These are phyloP conservation scores for Podospora fimiseda DNA, from an alignment of 495 filamentous ascomycete species.

Conservation along the genomic window DNA sequence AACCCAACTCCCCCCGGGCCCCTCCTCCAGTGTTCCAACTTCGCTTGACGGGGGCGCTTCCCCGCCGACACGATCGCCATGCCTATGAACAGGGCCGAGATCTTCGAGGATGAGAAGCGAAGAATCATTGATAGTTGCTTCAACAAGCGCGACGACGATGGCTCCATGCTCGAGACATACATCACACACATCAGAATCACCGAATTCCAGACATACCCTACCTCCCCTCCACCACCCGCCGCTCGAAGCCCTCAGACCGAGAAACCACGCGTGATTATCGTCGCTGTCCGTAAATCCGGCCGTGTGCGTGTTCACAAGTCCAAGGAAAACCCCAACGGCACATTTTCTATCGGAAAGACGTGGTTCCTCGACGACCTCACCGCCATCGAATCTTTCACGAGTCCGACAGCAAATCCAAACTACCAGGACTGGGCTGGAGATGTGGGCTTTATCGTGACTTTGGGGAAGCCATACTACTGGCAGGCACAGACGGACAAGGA, in stretches of 20 bases:
- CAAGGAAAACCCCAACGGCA: constrained; percentile 85
- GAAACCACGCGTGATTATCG: constrained; percentile 83
- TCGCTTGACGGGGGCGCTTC: constrained; percentile 20
- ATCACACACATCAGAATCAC: constrained; percentile 91
- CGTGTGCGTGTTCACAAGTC: constrained; percentile 94
- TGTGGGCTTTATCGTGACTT: constrained; percentile 78
- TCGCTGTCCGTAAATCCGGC: constrained; percentile 86
- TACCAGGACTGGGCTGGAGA: constrained; percentile 70
- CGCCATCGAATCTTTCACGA: constrained; percentile 69
- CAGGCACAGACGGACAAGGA: constrained; percentile 85
- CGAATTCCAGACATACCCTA: constrained; percentile 80
- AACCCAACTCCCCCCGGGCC: constrained; percentile 9
- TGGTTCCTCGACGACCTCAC: constrained; percentile 89
- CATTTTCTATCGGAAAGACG: constrained; percentile 96
- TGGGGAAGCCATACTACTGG: constrained; percentile 97
- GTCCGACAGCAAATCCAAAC: constrained; percentile 55
- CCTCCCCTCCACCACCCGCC: constrained; percentile 72
- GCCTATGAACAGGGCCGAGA: constrained; percentile 65
- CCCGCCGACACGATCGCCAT: constrained; percentile 9
- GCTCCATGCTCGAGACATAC: constrained; percentile 89
- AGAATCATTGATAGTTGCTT: constrained; percentile 91
- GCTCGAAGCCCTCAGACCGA: constrained; percentile 61
- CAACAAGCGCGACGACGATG: constrained; percentile 76
- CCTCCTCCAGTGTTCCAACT: neutral
- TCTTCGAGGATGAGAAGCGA: constrained; percentile 92